phyloP scores from a whole-genome alignment of 306 rosid genomes.

The Trifolium dubium region DNA sequence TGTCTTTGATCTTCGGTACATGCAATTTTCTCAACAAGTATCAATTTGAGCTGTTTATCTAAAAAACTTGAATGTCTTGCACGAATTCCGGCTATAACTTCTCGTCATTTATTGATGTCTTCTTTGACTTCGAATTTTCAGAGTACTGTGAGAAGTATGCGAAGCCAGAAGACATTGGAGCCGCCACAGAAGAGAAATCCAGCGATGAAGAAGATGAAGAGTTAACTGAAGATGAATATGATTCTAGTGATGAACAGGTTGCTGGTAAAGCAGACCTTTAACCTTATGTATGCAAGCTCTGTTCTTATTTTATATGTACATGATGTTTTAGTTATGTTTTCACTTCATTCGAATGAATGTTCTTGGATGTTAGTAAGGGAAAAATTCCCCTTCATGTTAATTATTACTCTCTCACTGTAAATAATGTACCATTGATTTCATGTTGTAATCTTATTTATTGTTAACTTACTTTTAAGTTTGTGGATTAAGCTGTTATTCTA shows the following conservation, averaged over 20 bases:
- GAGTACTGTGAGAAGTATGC: conserved; percentile 64
- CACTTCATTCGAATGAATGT: conserved; percentile 52
- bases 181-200: conserved; percentile 53
- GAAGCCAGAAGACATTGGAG: conserved; percentile 59
- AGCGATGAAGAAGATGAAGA: conserved; percentile 59
- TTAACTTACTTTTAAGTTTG: conserved; percentile 7
- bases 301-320: conserved; percentile 48
- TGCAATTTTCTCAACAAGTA: conserved; percentile 6
- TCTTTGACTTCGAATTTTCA: conserved; percentile 37
- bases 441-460: conserved; percentile 41
- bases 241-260: conserved; percentile 61
- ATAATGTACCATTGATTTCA: conserved; percentile 55
- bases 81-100: conserved; percentile 8
- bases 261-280: conserved; percentile 64
- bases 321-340: conserved; percentile 52
- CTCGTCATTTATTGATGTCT: conserved; percentile 4
- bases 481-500: not conserved
- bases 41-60: conserved; percentile 33
- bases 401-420: conserved; percentile 51
- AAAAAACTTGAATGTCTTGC: not conserved
- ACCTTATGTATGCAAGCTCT: conserved; percentile 23
- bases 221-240: conserved; percentile 58
- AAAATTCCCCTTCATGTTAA: conserved; percentile 49
- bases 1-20: not conserved
- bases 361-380: conserved; percentile 52